A percentile compares a stretch with the other conserved stretches of the same genome.
phyloP scores from a whole-genome alignment of 176 grass and related monocot species.

The Hordeum vulgare region MorexV3_pseudomolecules_assembly NC_058521.1:303620900-303621399 shows the following conservation, averaged over 20 bases:
- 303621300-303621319: constrained; percentile 81
- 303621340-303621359: constrained; percentile 69
- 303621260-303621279: neutral
- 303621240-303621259: neutral
- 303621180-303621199: neutral
- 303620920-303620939: constrained; percentile 67
- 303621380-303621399: neutral
- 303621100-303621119: constrained; percentile 22
- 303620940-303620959: constrained; percentile 43
- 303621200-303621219: constrained; percentile 1
- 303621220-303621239: neutral
- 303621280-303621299: constrained; percentile 59
- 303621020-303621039: constrained; percentile 68
- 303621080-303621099: constrained; percentile 81
- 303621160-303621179: neutral
- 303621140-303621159: constrained; percentile 9
- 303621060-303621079: constrained; percentile 83
- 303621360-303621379: constrained; percentile 49
- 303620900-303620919: constrained; percentile 62
- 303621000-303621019: constrained; percentile 83
- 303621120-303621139: neutral
- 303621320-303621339: constrained; percentile 62
- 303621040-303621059: constrained; percentile 63
- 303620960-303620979: constrained; percentile 19
- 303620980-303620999: constrained; percentile 41